Percentiles rank a stretch among this genome's conserved stretches.
These are phyloP conservation scores for Ophiorrhiza pumila DNA, from an alignment of 257 asterid species.

Conservation along the genomic window DNA sequence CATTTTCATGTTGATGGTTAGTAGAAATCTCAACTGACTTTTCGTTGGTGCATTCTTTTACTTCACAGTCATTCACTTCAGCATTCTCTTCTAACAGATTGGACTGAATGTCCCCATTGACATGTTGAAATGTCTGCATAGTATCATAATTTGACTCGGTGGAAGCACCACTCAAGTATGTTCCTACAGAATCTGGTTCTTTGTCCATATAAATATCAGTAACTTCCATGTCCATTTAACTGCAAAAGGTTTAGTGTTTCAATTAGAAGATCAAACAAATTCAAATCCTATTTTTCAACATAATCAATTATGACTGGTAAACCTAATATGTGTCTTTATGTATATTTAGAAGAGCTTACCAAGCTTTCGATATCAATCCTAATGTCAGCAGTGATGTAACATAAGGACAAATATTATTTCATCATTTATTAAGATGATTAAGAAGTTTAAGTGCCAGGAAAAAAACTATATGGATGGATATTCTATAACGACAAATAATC, in stretches of 20 bases:
- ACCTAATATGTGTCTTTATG: background rate
- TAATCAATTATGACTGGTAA: background rate
- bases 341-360: constrained; percentile 1
- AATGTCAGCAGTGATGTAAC: background rate
- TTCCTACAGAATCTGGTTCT: constrained; percentile 53
- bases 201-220: constrained; percentile 59
- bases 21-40: constrained; percentile 33
- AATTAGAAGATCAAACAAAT: background rate
- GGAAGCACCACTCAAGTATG: constrained; percentile 36
- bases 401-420: background rate
- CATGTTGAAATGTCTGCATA: constrained; percentile 29
- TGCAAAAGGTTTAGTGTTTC: constrained; percentile 20
- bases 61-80: constrained; percentile 51
- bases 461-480: background rate
- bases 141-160: constrained; percentile 34
- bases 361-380: background rate
- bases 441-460: background rate
- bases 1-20: constrained; percentile 23
- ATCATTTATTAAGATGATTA: background rate
- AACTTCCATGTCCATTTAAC: constrained; percentile 64
- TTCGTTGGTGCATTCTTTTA: constrained; percentile 61
- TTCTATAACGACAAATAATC: background rate
- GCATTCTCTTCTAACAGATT: constrained; percentile 31
- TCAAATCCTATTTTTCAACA: background rate
- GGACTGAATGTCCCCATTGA: constrained; percentile 37